Conservation (phyloP, 495 filamentous ascomycete species). For the Podospora fimiseda region DNA sequence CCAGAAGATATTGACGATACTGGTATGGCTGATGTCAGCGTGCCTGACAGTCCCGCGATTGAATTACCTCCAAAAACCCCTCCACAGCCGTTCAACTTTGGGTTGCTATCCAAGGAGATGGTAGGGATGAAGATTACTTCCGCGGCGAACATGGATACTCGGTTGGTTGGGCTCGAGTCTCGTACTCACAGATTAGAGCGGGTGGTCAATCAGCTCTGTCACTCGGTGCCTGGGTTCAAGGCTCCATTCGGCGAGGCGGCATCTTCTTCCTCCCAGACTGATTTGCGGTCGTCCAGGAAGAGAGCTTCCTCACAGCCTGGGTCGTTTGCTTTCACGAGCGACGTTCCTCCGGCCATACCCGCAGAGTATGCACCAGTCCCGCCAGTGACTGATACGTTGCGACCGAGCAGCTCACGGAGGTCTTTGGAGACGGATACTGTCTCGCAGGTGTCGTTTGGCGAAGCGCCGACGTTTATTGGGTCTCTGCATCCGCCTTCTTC, state of each 20-base stretch:
- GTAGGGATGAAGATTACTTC: conserved; percentile 50
- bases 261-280: conserved; percentile 3
- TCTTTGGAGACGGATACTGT: conserved; percentile 31
- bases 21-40: conserved; percentile 27
- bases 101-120: conserved; percentile 36
- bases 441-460: conserved; percentile 36
- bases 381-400: conserved; percentile 17
- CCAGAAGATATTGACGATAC: conserved; percentile 35
- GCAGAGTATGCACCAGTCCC: conserved; percentile 23
- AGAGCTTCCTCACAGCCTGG: neutral
- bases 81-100: conserved; percentile 50
- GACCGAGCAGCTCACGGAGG: conserved; percentile 27
- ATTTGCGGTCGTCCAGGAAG: neutral
- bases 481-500: conserved; percentile 32
- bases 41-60: conserved; percentile 26
- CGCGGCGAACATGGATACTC: conserved; percentile 44
- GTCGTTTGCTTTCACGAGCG: conserved; percentile 19
- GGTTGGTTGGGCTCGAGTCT: conserved; percentile 39
- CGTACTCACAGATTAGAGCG: conserved; percentile 44
- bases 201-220: conserved; percentile 37
- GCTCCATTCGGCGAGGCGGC: conserved; percentile 21
- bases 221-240: conserved; percentile 33
- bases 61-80: conserved; percentile 34
- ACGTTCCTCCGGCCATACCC: conserved; percentile 24
- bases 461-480: conserved; percentile 31